These are phyloP conservation scores for Ampelomyces quisqualis DNA, from an alignment of 2,329 filamentous ascomycete genomes.

Conservation along the genomic window DNA sequence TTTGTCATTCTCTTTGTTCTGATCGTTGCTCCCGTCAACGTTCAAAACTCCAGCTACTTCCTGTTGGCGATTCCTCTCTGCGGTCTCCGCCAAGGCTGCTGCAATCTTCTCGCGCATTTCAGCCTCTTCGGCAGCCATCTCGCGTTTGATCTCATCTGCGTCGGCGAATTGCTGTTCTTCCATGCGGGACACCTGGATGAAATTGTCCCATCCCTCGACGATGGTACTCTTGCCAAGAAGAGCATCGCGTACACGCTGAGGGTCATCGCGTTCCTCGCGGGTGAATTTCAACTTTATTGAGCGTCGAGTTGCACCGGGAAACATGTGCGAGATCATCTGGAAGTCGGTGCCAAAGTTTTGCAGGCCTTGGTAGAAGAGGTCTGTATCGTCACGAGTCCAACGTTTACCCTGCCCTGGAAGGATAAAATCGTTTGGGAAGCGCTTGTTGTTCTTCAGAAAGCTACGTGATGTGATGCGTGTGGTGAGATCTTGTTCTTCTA, in stretches of 20 bases:
- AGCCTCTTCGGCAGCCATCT: slow-evolving; percentile 29
- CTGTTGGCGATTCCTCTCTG: slow-evolving; percentile 43
- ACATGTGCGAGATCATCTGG: slow-evolving; percentile 74
- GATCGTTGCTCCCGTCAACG: slow-evolving; percentile 20
- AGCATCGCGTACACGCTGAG: slow-evolving; percentile 62
- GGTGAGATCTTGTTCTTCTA: slow-evolving; percentile 79
- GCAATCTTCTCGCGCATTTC: slow-evolving; percentile 41
- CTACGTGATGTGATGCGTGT: slow-evolving; percentile 68
- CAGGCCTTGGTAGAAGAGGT: slow-evolving; percentile 73
- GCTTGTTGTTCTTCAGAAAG: slow-evolving; percentile 62
- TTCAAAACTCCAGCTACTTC: slow-evolving; percentile 25
- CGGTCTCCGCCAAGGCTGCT: slow-evolving; percentile 34
- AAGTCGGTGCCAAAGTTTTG: slow-evolving; percentile 82
- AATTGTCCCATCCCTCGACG: slow-evolving; percentile 41
- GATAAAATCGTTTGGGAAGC: slow-evolving; percentile 50
- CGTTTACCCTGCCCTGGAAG: slow-evolving; percentile 47
- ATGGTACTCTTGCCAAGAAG: slow-evolving; percentile 52
- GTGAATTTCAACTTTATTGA: slow-evolving; percentile 83
- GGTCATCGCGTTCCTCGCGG: slow-evolving; percentile 70
- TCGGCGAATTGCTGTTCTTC: slow-evolving; percentile 42
- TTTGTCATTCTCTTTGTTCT: slow-evolving; percentile 25
- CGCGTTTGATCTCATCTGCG: slow-evolving; percentile 36
- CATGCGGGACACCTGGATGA: slow-evolving; percentile 37
- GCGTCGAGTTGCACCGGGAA: slow-evolving; percentile 68
- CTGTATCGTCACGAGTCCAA: slow-evolving; percentile 72